These are phyloP conservation scores for Saccharomycopsis sp. DNA, from an alignment of 805 yeast species.

Conservation along the genomic window DNA sequence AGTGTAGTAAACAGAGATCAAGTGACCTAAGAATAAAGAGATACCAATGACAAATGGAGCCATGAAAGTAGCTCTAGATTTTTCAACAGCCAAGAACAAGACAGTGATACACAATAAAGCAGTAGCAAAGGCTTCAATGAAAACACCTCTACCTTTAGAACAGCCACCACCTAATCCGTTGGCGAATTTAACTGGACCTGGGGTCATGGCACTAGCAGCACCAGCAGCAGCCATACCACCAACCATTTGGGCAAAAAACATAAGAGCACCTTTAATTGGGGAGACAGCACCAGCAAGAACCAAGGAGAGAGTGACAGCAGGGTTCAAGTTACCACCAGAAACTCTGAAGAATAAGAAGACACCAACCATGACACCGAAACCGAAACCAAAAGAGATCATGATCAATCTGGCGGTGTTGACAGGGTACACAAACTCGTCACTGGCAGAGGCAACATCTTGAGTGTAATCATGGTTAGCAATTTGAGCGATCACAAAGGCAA, in stretches of 20 bases:
- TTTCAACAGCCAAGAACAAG: conserved; percentile 77
- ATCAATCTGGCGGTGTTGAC: conserved; percentile 43
- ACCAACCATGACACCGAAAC: conserved; percentile 73
- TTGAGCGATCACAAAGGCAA: conserved; percentile 77
- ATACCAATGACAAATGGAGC: conserved; percentile 84
- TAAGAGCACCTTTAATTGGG: conserved; percentile 60
- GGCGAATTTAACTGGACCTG: conserved; percentile 67
- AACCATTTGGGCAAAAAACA: conserved; percentile 62
- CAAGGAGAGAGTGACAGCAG: conserved; percentile 75
- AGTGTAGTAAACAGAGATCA: conserved; percentile 73
- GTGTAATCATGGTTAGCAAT: conserved; percentile 60
- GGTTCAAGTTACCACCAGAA: conserved; percentile 87
- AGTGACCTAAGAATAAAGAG: conserved; percentile 73
- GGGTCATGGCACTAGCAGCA: conserved; percentile 79
- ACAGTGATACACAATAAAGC: conserved; percentile 69
- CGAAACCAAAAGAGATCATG: conserved; percentile 83
- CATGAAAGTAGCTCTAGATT: conserved; percentile 64
- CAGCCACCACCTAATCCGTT: conserved; percentile 67
- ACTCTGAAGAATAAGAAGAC: conserved; percentile 65
- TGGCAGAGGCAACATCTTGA: conserved; percentile 24
- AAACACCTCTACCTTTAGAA: conserved; percentile 68
- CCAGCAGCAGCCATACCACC: conserved; percentile 93
- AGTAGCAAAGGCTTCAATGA: conserved; percentile 78
- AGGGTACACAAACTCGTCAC: conserved; percentile 46
- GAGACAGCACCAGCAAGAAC: conserved; percentile 68